Evolutionary conservation across 495 filamentous ascomycete species (phyloP).

Genomic region (Parachaetomium inaequale): DNA sequence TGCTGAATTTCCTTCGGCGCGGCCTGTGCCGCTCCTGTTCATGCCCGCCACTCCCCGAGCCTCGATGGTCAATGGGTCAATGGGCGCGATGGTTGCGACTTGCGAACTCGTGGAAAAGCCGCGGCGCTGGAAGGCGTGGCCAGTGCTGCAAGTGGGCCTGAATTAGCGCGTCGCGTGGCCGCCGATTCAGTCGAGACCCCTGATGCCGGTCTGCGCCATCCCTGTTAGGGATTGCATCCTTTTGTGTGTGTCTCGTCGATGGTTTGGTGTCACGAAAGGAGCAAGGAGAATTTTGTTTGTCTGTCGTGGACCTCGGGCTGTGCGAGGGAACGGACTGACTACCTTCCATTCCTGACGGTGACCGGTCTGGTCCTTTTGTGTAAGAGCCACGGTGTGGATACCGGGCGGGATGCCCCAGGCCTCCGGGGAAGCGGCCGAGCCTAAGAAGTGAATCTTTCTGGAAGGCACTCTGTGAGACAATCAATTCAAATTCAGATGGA

Average conservation of each 20-base stretch:
- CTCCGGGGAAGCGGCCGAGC: background rate
- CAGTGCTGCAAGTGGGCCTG: background rate
- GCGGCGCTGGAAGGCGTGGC: background rate
- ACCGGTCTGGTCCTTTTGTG: too few relatives aligned
- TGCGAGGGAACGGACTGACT: background rate
- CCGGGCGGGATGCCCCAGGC: too few relatives aligned
- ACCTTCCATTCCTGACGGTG: too few relatives aligned
- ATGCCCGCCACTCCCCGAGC: conserved; percentile 1
- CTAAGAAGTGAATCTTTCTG: too few relatives aligned
- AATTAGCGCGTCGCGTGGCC: background rate
- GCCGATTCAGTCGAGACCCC: conserved; percentile 1
- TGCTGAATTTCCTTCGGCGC: conserved; percentile 8
- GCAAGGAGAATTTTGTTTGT: conserved; percentile 2
- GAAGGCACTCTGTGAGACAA: background rate
- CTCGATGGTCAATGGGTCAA: background rate
- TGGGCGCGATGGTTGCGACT: background rate
- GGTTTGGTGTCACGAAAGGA: background rate
- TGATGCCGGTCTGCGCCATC: background rate
- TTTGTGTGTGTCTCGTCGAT: background rate
- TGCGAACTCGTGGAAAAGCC: background rate
- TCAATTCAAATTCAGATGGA: background rate
- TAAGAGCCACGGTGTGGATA: too few relatives aligned
- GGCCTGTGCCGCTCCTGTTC: conserved; percentile 15
- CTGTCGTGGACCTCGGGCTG: background rate
- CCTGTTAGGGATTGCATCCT: background rate